These are phyloP conservation scores for Xylaria sp. DNA, from an alignment of 2,329 filamentous ascomycete genomes.

Conservation along the genomic window DNA sequence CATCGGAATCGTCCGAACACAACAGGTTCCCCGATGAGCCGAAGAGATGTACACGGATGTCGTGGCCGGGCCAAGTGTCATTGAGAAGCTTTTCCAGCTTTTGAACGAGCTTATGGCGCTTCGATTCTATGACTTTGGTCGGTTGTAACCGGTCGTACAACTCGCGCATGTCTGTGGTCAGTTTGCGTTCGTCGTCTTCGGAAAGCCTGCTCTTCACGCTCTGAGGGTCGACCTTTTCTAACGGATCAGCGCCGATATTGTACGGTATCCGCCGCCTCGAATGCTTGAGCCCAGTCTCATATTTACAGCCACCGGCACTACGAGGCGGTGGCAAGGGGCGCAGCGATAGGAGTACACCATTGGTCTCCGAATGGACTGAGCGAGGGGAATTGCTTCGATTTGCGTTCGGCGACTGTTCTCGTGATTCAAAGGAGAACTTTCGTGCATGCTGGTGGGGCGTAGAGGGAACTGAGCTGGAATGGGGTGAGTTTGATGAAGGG, in stretches of 20 bases:
- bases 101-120: conserved; percentile 68
- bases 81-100: conserved; percentile 89
- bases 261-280: conserved; percentile 87
- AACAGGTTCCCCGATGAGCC: conserved; percentile 96
- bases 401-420: conserved; percentile 72
- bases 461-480: conserved; percentile 88
- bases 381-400: conserved; percentile 77
- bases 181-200: conserved; percentile 65
- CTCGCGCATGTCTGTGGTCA: conserved; percentile 78
- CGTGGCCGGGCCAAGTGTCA: conserved; percentile 81
- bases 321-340: conserved; percentile 53
- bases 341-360: conserved; percentile 64
- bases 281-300: conserved; percentile 78
- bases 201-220: conserved; percentile 68
- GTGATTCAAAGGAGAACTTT: conserved; percentile 73
- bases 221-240: conserved; percentile 65
- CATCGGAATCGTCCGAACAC: conserved; percentile 93
- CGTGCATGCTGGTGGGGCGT: conserved; percentile 87
- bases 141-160: conserved; percentile 83
- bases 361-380: conserved; percentile 85
- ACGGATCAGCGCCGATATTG: conserved; percentile 71
- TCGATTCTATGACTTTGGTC: conserved; percentile 69
- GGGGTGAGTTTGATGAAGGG: conserved; percentile 44
- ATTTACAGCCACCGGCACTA: conserved; percentile 64
- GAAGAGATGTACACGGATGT: conserved; percentile 89